Conservation (phyloP, 2,329 filamentous ascomycete species). For the Tolypocladium tropicale region DNA sequence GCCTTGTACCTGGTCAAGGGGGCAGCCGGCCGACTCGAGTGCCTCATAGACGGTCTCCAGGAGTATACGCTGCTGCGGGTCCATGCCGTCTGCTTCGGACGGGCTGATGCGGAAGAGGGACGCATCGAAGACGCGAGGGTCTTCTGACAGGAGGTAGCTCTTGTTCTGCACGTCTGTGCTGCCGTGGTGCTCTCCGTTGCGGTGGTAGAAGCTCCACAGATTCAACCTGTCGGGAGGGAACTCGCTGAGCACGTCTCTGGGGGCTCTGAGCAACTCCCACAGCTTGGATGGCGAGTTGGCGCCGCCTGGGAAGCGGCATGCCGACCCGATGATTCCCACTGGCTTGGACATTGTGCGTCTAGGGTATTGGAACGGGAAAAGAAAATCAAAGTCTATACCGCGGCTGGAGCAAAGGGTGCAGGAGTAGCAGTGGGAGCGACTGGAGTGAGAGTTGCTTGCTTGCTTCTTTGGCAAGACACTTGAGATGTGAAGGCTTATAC, state of each 20-base stretch:
- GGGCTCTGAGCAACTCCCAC: constrained; percentile 21
- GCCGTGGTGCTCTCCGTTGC: constrained; percentile 21
- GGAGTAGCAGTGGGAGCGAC: not conserved
- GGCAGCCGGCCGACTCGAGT: constrained; percentile 23
- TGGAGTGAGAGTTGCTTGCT: too few species aligned
- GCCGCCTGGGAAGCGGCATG: constrained; percentile 26
- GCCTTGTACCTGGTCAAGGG: constrained; percentile 14
- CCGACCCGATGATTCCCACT: constrained; percentile 29
- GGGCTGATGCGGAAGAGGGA: constrained; percentile 29
- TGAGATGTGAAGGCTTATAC: not conserved
- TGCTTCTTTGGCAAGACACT: not conserved
- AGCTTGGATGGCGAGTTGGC: constrained; percentile 22
- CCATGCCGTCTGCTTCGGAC: constrained; percentile 27
- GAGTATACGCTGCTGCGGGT: constrained; percentile 31
- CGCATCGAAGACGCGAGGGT: constrained; percentile 22
- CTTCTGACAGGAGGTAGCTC: constrained; percentile 25
- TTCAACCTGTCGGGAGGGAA: constrained; percentile 15
- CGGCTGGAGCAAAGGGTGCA: too few species aligned
- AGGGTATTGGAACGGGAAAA: not conserved
- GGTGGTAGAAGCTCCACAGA: constrained; percentile 12
- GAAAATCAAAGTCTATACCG: not conserved
- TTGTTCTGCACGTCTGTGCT: constrained; percentile 4
- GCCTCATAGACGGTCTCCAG: constrained; percentile 30
- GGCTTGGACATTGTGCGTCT: constrained; percentile 14
- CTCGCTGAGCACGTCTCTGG: constrained; percentile 21